A percentile compares a stretch with the other conserved stretches of the same genome.
phyloP scores from a whole-genome alignment of 2,329 filamentous ascomycete genomes.

The Nannizziopsis barbatae region DNA sequence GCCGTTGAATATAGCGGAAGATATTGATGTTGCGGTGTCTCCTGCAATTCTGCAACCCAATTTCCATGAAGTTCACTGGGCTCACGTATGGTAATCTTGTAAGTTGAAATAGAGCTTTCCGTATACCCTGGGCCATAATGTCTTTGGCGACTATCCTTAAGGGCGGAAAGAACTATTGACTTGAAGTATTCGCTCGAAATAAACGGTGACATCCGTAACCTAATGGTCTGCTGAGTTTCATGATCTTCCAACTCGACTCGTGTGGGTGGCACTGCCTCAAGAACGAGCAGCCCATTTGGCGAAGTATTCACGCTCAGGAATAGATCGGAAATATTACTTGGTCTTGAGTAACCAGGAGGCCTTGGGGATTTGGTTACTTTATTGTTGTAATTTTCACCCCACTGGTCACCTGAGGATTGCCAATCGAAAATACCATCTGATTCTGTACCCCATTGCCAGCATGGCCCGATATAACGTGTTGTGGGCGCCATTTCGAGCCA shows the following conservation, averaged over 20 bases:
- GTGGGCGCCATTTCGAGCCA: neutral
- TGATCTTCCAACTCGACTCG: neutral
- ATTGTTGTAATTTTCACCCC: too few relatives aligned
- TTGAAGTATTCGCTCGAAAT: too few relatives aligned
- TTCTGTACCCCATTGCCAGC: neutral
- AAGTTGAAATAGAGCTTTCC: too few relatives aligned
- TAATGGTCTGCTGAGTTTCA: neutral
- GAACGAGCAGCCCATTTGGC: neutral
- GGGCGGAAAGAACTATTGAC: too few relatives aligned
- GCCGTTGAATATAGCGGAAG: too few relatives aligned
- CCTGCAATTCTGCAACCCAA: too few relatives aligned
- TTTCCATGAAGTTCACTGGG: too few relatives aligned
- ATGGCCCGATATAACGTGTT: neutral
- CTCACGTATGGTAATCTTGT: too few relatives aligned
- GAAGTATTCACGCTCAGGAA: neutral
- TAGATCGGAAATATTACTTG: neutral
- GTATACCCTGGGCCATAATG: too few relatives aligned
- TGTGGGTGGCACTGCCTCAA: neutral
- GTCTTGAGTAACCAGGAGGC: neutral
- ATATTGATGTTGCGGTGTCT: too few relatives aligned
- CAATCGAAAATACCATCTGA: neutral
- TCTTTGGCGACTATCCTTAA: too few relatives aligned
- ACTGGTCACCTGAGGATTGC: neutral
- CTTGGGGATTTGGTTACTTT: neutral
- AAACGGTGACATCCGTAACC: neutral